Evolutionary conservation across 495 filamentous ascomycete genomes (phyloP).

Genomic region (Niebla homalea): DNA sequence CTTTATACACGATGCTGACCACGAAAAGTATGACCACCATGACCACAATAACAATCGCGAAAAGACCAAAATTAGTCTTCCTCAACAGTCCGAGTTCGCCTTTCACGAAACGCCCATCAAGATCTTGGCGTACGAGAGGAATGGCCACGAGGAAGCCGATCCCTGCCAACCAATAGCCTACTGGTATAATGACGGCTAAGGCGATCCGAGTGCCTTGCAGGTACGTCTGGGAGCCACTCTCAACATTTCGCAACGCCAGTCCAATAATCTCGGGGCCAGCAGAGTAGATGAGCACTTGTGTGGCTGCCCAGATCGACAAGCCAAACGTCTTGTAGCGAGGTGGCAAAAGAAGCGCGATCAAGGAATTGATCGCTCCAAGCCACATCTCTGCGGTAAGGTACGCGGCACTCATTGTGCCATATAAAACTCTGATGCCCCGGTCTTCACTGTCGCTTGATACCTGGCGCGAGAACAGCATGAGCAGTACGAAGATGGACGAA

Average conservation of each 20-base stretch:
- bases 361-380: conserved; percentile 18
- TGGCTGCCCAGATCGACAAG: conserved; percentile 17
- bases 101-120: conserved; percentile 9
- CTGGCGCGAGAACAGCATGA: conserved; percentile 19
- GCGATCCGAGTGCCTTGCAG: conserved; percentile 9
- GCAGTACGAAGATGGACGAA: conserved; percentile 20
- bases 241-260: conserved; percentile 15
- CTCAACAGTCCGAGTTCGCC: background rate
- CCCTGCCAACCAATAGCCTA: conserved; percentile 20
- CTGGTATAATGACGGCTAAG: conserved; percentile 19
- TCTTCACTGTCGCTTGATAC: conserved; percentile 8
- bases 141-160: conserved; percentile 17
- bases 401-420: conserved; percentile 20
- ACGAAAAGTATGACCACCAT: conserved; percentile 13
- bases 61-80: conserved; percentile 1
- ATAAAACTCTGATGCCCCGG: conserved; percentile 17
- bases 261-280: conserved; percentile 21
- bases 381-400: conserved; percentile 24
- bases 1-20: conserved; percentile 12
- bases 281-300: conserved; percentile 21
- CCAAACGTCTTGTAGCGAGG: conserved; percentile 24
- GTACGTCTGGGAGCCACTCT: conserved; percentile 12
- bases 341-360: conserved; percentile 19
- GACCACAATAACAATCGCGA: conserved; percentile 3
- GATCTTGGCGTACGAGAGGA: conserved; percentile 13